phyloP scores from a whole-genome alignment of 163 green algal species.

The Chlamydomonas reinhardtii region DNA sequence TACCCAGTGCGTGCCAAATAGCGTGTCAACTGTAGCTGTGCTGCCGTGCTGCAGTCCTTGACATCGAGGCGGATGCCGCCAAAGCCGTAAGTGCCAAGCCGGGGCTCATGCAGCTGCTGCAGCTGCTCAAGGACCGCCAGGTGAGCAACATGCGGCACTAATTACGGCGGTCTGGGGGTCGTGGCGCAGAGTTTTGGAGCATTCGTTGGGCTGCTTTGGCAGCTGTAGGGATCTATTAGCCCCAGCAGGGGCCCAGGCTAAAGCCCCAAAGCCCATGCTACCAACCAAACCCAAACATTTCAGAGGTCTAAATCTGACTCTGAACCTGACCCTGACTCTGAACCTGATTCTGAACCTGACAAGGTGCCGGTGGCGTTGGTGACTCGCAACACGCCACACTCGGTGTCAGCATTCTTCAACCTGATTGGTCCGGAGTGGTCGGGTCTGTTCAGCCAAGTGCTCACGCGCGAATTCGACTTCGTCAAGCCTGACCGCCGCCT shows the following conservation, averaged over 20 bases:
- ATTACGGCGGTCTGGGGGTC: no score
- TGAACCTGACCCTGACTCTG: no score
- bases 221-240: no score
- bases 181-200: no score
- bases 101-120: constrained; percentile 70
- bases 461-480: constrained; percentile 77
- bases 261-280: no score
- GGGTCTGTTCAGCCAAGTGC: constrained; percentile 68
- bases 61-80: constrained; percentile 78
- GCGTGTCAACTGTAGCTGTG: no score
- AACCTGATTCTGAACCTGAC: no score
- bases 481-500: constrained; percentile 84
- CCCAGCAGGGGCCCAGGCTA: no score
- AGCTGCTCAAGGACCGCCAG: constrained; percentile 56
- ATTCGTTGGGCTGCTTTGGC: no score
- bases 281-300: no score
- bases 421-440: constrained; percentile 74
- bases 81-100: constrained; percentile 57
- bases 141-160: background rate
- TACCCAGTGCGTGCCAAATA: no score
- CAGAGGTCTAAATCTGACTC: no score
- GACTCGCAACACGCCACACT: constrained; percentile 78
- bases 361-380: constrained; percentile 78
- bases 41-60: background rate
- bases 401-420: constrained; percentile 62